A percentile compares a stretch with the other conserved stretches of the same genome.
Conservation (phyloP, 2,329 filamentous ascomycete genomes). For the Fusarium udum region DNA sequence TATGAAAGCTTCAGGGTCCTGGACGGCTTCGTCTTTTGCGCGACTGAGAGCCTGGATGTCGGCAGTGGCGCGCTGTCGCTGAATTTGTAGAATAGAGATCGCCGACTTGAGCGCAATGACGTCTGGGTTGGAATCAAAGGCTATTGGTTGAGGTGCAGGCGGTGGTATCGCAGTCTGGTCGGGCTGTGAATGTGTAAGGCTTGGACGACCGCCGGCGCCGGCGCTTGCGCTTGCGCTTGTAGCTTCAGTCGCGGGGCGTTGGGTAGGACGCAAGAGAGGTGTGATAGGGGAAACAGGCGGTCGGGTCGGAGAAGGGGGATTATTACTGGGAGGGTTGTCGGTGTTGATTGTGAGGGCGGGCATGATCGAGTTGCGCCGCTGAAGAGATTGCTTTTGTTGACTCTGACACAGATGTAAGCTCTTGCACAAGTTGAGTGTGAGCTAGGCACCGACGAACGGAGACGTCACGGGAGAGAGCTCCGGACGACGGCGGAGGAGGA, state of each 20-base stretch:
- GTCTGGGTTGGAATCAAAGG: constrained; percentile 78
- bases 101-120: constrained; percentile 86
- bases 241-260: constrained; percentile 38
- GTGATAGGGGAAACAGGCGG: constrained; percentile 67
- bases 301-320: constrained; percentile 56
- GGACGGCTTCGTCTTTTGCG: constrained; percentile 75
- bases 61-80: constrained; percentile 78
- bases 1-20: constrained; percentile 76
- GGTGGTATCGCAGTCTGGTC: constrained; percentile 54
- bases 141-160: constrained; percentile 62
- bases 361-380: constrained; percentile 36
- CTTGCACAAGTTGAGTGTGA: constrained; percentile 1
- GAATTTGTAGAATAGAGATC: constrained; percentile 86
- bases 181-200: constrained; percentile 58
- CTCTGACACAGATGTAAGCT: neutral
- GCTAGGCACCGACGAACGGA: constrained; percentile 29
- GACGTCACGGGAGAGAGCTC: constrained; percentile 7
- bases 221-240: constrained; percentile 31
- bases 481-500: neutral
- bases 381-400: constrained; percentile 7
- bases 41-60: constrained; percentile 77
- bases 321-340: constrained; percentile 42
- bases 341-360: constrained; percentile 48
- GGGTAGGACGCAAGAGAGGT: constrained; percentile 56
- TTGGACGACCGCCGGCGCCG: constrained; percentile 45